Evolutionary conservation across 192 early-diverging fungal genomes (phyloP).

Genomic region (Backusella westeae): DNA sequence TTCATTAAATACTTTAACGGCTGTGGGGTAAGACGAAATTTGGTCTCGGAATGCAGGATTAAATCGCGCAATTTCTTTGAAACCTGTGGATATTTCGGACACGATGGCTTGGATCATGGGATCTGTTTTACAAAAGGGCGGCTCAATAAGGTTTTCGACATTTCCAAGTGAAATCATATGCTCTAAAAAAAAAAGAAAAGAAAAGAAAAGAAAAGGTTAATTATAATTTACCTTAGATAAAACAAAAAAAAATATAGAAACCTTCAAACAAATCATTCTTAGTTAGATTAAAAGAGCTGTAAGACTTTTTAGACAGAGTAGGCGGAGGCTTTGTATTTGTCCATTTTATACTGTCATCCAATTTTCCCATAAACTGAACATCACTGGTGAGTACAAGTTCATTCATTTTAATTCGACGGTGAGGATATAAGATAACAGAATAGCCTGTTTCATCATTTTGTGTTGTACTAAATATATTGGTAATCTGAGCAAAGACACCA

Average conservation of each 20-base stretch:
- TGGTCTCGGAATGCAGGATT: slow-evolving; percentile 97
- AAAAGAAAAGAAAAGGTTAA: background rate
- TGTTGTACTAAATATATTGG: slow-evolving; percentile 80
- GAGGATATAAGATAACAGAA: slow-evolving; percentile 94
- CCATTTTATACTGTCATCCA: background rate
- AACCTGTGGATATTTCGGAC: slow-evolving; percentile 90
- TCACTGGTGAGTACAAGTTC: slow-evolving; percentile 23
- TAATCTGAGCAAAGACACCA: slow-evolving; percentile 97
- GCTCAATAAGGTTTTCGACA: slow-evolving; percentile 84
- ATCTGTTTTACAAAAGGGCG: slow-evolving; percentile 82
- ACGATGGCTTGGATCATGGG: slow-evolving; percentile 86
- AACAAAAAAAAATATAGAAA: background rate
- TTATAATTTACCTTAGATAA: background rate
- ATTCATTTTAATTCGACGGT: slow-evolving; percentile 84
- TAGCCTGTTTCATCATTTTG: slow-evolving; percentile 66
- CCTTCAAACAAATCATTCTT: slow-evolving; percentile 5
- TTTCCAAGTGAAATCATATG: slow-evolving; percentile 66
- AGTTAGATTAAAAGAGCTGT: background rate
- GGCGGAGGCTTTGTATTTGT: background rate
- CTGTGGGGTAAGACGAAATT: slow-evolving; percentile 94
- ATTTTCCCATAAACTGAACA: background rate
- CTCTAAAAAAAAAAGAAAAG: background rate
- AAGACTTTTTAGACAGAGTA: background rate
- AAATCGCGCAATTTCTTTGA: slow-evolving; percentile 93
- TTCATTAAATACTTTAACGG: slow-evolving; percentile 92